Evolutionary conservation across 768 basidiomycete genomes (phyloP).

Genomic region (Lepiota subincarnata): DNA sequence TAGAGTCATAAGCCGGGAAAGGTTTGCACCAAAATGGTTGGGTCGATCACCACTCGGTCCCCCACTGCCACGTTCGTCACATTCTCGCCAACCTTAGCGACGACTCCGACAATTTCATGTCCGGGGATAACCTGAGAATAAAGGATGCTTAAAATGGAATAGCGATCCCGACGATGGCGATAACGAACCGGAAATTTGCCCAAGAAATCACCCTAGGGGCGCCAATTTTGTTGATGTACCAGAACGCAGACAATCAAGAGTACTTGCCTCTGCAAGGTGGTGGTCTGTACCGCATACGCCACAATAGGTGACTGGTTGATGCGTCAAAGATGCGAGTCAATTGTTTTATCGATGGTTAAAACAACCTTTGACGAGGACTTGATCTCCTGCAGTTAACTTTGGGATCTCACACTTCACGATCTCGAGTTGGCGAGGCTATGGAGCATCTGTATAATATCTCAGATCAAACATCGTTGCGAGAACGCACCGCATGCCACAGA

Average conservation of each 20-base stretch:
- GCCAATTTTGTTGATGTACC: background rate
- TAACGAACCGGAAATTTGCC: slow-evolving; percentile 61
- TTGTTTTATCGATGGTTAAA: background rate
- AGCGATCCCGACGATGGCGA: too few species aligned
- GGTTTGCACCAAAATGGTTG: slow-evolving; percentile 49
- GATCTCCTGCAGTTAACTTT: slow-evolving; percentile 37
- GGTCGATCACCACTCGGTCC: slow-evolving; percentile 84
- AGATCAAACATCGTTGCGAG: background rate
- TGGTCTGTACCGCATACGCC: slow-evolving; percentile 72
- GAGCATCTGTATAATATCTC: background rate
- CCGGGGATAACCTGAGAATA: slow-evolving; percentile 35
- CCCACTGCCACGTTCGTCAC: slow-evolving; percentile 73
- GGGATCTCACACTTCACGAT: slow-evolving; percentile 52
- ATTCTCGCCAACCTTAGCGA: slow-evolving; percentile 75
- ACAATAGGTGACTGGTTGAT: slow-evolving; percentile 29
- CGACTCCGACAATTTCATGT: slow-evolving; percentile 56
- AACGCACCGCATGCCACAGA: slow-evolving; percentile 7
- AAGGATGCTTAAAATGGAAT: background rate
- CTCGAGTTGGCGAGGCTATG: slow-evolving; percentile 50
- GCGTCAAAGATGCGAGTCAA: background rate
- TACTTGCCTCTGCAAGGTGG: slow-evolving; percentile 42
- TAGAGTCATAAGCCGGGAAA: slow-evolving; percentile 16
- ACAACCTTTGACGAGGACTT: slow-evolving; percentile 58
- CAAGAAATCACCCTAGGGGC: slow-evolving; percentile 59
- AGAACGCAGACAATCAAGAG: background rate